Evolutionary conservation across 2,329 filamentous ascomycete genomes (phyloP), one percentile per base, ranked within the genome.

Genomic region (Neonectria faginata): DNA sequence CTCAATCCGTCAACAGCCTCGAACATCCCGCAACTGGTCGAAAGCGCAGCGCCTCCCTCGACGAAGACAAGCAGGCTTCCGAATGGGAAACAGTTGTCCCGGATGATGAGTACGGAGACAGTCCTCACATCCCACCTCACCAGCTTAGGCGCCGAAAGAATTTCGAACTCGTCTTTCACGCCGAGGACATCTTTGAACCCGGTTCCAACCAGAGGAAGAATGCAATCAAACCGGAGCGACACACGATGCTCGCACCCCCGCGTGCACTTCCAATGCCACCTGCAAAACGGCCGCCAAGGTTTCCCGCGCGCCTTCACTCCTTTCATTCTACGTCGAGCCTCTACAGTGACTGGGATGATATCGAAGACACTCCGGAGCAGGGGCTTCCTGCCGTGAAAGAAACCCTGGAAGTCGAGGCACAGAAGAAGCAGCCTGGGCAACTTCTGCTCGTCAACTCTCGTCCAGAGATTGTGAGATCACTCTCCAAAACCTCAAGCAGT

Each of bases 401-500:
- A 33, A 36, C 31, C 16, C 48, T 33, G 27, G 36, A 41, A 12
- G 47, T 50, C 33, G 57, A 62, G 41, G 53, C 48, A 16, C 54
- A 47, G 47, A 50, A 22, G 3, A 52, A 27, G 2, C 41, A 50
- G 45, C 45, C 60, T 36, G 47, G 22, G 8, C 20, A 25, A 11
- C 47, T 29, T 2, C 16, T 47, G 14, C 52, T 47, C 11, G 18
- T 57, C 5, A 53, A 58, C 20, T 42, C 47, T 29, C 47, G 60
- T 16, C 60, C 63, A 3, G 63, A 71, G 10, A 41, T 62, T 8
- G 20, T 48, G 36, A 67, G 66, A 31, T 71, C 68, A 66, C 45
- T 71, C 57, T 68, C 77, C n/a, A 70, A 74, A 63, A 44, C 79
- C 60, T 79, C 79, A 2, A 76, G 73, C 64, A 77, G 77, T 25